Evolutionary conservation across 2,329 filamentous ascomycete species (phyloP).

Genomic region (Talaromyces sp.): DNA sequence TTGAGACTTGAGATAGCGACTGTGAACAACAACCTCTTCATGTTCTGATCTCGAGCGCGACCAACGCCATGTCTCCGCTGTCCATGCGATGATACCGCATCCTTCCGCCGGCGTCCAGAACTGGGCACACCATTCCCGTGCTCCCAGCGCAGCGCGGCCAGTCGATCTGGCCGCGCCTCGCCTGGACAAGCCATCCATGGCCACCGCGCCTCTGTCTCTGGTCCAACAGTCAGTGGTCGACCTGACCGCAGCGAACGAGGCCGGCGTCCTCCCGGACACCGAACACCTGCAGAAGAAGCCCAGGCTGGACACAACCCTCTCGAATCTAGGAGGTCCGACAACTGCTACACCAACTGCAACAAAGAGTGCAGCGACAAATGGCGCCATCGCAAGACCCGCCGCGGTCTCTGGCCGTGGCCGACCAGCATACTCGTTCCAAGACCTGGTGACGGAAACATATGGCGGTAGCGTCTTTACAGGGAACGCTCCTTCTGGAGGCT

Average conservation of each 20-base stretch:
- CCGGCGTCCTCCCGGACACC: slow-evolving; percentile 24
- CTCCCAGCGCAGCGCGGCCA: slow-evolving; percentile 21
- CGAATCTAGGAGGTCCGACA: slow-evolving; percentile 11
- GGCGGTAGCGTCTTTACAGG: slow-evolving; percentile 18
- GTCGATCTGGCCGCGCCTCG: slow-evolving; percentile 19
- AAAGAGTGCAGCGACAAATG: slow-evolving; percentile 17
- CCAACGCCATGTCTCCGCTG: slow-evolving; percentile 33
- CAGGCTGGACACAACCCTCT: slow-evolving; percentile 26
- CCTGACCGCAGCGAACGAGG: slow-evolving; percentile 23
- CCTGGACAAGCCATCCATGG: slow-evolving; percentile 22
- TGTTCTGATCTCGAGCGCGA: slow-evolving; percentile 10
- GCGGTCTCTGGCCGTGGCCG: slow-evolving; percentile 28
- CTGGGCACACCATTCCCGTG: slow-evolving; percentile 29
- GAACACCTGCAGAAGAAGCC: slow-evolving; percentile 32
- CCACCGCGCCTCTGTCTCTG: slow-evolving; percentile 17
- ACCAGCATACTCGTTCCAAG: slow-evolving; percentile 36
- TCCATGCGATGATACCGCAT: slow-evolving; percentile 36
- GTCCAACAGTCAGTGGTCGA: slow-evolving; percentile 31
- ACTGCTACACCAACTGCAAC: slow-evolving; percentile 4
- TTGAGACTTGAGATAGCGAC: not conserved
- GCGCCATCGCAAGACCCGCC: slow-evolving; percentile 21
- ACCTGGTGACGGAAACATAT: slow-evolving; percentile 29
- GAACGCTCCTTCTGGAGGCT: slow-evolving; percentile 16
- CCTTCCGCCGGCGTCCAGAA: slow-evolving; percentile 34
- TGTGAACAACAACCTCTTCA: not conserved